A percentile compares a stretch with the other conserved stretches of the same genome.
Conservation (phyloP, 202 grass and related monocot genomes). For the Zizania palustris region DNA sequence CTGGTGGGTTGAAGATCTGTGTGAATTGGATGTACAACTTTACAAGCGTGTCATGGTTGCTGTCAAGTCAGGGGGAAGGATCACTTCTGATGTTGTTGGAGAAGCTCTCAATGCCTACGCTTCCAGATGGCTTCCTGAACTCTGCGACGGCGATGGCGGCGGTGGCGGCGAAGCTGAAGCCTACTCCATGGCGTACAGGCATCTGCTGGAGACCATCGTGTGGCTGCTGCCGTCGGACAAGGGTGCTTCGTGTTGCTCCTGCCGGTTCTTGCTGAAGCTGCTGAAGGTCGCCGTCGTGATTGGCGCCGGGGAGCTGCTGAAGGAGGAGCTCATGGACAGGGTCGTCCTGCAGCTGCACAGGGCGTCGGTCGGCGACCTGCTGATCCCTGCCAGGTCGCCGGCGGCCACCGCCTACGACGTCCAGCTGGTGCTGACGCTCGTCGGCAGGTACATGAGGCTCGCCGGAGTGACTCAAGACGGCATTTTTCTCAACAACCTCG, state of each 20-base stretch:
- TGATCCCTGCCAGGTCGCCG: constrained; percentile 57
- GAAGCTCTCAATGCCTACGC: constrained; percentile 86
- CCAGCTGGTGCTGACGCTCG: constrained; percentile 53
- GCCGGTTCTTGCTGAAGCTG: constrained; percentile 79
- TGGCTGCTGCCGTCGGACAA: constrained; percentile 78
- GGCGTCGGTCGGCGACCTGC: constrained; percentile 57
- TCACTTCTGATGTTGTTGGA: constrained; percentile 62
- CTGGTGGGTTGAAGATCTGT: constrained; percentile 96
- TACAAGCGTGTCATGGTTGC: constrained; percentile 89
- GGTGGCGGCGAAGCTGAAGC: constrained; percentile 17
- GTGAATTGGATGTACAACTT: constrained; percentile 89
- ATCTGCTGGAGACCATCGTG: constrained; percentile 87
- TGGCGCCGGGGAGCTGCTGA: constrained; percentile 54
- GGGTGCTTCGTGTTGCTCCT: constrained; percentile 62
- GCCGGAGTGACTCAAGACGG: constrained; percentile 43
- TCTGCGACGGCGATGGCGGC: constrained; percentile 49
- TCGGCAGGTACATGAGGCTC: constrained; percentile 55
- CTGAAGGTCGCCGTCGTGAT: constrained; percentile 72
- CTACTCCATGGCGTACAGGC: constrained; percentile 51
- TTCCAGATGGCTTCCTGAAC: constrained; percentile 80
- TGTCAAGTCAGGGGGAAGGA: constrained; percentile 71
- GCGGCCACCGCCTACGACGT: constrained; percentile 51
- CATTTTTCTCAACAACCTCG: constrained; percentile 52
- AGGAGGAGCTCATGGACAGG: constrained; percentile 79
- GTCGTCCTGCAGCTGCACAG: constrained; percentile 63